These are phyloP conservation scores for Aspergillus sp. DNA, from an alignment of 2,329 filamentous ascomycete species.

Conservation along the genomic window DNA sequence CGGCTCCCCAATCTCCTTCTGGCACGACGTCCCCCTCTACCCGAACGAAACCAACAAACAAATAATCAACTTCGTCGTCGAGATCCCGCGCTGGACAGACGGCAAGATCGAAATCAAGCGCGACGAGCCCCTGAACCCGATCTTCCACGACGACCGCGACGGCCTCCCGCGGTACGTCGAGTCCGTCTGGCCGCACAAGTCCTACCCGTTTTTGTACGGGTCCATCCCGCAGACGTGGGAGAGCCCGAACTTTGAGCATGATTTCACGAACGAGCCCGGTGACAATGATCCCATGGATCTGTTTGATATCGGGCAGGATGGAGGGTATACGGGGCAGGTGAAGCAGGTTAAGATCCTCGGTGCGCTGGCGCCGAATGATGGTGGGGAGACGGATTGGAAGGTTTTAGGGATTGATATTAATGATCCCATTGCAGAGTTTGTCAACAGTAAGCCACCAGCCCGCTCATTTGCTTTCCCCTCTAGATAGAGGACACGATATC, in stretches of 20 bases:
- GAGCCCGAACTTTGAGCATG: slow-evolving; percentile 7
- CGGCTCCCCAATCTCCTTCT: slow-evolving; percentile 7
- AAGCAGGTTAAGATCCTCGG: slow-evolving; percentile 9
- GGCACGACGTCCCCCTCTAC: slow-evolving; percentile 10
- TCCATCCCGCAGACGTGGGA: slow-evolving; percentile 12
- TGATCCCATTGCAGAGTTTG: neutral
- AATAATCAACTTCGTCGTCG: slow-evolving; percentile 10
- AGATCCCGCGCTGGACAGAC: slow-evolving; percentile 4
- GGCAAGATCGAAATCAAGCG: slow-evolving; percentile 8
- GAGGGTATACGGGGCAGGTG: neutral
- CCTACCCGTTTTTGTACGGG: slow-evolving; percentile 4
- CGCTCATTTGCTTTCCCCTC: too few relatives aligned
- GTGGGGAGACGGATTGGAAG: slow-evolving; percentile 12
- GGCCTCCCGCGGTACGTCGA: slow-evolving; percentile 1
- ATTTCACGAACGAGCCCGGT: neutral
- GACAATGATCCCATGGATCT: slow-evolving; percentile 12
- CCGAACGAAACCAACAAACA: neutral
- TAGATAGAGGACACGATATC: neutral
- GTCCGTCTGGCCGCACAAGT: neutral
- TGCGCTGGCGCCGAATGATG: slow-evolving; percentile 5
- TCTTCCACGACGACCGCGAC: slow-evolving; percentile 7
- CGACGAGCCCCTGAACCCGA: neutral
- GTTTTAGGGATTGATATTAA: slow-evolving; percentile 5
- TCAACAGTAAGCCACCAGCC: neutral
- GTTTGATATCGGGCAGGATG: slow-evolving; percentile 6